phyloP scores from a whole-genome alignment of 2,329 filamentous ascomycete species.

The Pseudogymnoascus sp. region DNA sequence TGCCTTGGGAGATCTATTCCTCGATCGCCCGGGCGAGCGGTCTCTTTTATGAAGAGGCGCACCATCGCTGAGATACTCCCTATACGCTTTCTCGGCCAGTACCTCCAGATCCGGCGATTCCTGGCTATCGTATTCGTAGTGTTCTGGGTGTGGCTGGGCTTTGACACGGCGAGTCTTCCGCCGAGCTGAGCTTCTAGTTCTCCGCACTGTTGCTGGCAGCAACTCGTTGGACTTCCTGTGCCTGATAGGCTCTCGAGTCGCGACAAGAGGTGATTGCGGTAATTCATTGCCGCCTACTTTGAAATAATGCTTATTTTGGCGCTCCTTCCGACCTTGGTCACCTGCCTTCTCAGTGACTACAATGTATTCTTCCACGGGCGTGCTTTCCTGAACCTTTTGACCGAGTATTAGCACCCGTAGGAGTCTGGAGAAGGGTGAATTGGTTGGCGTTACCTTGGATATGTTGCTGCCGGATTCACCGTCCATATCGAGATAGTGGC shows the following conservation, averaged over 20 bases:
- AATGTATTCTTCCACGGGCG: not conserved
- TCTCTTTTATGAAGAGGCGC: not conserved
- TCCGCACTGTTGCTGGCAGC: not conserved
- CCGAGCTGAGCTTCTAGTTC: not conserved
- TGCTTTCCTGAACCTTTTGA: not conserved
- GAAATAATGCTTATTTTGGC: not conserved
- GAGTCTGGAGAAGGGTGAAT: not conserved
- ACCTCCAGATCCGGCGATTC: not conserved
- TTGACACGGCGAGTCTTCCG: not conserved
- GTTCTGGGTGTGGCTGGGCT: not conserved
- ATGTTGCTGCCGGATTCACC: not conserved
- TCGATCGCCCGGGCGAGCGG: not conserved
- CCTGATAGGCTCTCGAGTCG: not conserved
- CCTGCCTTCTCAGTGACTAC: not conserved
- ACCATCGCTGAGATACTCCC: not conserved
- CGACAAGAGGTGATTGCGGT: not conserved
- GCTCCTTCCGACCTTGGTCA: not conserved
- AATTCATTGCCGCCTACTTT: not conserved
- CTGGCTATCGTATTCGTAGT: not conserved
- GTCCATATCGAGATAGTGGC: not conserved
- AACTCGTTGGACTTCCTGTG: not conserved
- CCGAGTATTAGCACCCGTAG: not conserved
- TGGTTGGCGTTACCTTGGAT: conserved; percentile 1
- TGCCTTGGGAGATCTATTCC: not conserved
- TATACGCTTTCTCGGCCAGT: not conserved